Evolutionary conservation across 257 asterid species (phyloP).

Genomic region (Apocynum venetum): DNA sequence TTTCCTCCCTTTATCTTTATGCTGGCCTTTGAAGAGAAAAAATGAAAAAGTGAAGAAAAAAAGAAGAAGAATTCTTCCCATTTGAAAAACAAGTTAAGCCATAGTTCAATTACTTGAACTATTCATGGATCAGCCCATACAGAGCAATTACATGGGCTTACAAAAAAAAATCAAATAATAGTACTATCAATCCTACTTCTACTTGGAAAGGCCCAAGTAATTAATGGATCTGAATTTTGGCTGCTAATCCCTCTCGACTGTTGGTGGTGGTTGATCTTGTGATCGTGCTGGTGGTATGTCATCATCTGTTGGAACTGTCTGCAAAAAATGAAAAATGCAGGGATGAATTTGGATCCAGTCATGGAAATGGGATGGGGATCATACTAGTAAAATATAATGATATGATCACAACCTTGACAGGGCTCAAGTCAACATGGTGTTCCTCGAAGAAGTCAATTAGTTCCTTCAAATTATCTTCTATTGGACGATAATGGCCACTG

Average conservation of each 20-base stretch:
- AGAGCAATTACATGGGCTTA: no score
- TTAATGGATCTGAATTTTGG: neutral
- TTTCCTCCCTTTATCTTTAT: neutral
- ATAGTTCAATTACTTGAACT: neutral
- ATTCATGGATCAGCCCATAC: neutral
- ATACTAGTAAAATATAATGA: no score
- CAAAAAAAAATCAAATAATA: neutral
- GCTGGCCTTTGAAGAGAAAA: no score
- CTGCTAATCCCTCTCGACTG: neutral
- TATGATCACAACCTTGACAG: slow-evolving; percentile 51
- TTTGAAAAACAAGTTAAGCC: neutral
- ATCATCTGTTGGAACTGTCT: slow-evolving; percentile 76
- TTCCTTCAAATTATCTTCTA: slow-evolving; percentile 65
- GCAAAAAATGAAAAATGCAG: slow-evolving; percentile 9
- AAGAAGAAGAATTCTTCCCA: neutral
- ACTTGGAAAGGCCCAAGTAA: neutral
- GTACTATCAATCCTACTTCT: no score
- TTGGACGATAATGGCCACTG: slow-evolving; percentile 86
- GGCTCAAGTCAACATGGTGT: slow-evolving; percentile 51
- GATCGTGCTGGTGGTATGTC: slow-evolving; percentile 35
- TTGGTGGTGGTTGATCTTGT: neutral
- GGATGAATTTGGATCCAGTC: neutral
- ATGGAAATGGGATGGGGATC: no score
- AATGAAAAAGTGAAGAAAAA: no score
- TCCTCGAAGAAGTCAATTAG: slow-evolving; percentile 66